Evolutionary conservation across 2,329 filamentous ascomycete genomes (phyloP), one percentile per base, ranked within the genome.

Genomic region (Aspergillus ustus): DNA sequence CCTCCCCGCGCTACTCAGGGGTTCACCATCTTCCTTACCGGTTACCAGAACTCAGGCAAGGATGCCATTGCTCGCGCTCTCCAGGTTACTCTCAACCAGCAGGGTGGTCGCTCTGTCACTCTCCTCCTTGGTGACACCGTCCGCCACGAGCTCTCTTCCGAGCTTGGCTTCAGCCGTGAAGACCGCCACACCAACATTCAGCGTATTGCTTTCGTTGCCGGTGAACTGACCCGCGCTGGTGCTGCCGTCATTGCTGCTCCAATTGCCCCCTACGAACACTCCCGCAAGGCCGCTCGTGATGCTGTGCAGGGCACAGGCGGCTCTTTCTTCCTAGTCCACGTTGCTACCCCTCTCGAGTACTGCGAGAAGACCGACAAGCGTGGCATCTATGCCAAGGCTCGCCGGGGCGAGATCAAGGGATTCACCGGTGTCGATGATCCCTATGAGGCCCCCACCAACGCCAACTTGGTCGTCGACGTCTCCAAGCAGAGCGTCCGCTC

Each of bases 351-450:
- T 28, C 88, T 99, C 65, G 93, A 96, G 82, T 88, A 94, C 82
- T 91, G 89, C 76, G 95, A 99, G 86, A 92, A 91, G 87, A 97
- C 92, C 31, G 95, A 99, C 80, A 93, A 92, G 84, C 86, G 90
- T 64, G 95, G 95, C 63, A 89, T 97, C 74, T 99, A 98, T 80
- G 85, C 85, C 68, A 87, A 87, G 76, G 95, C 95, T 45, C 87
- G 95, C 65, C 85, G 84, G 20, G 95, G 95, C 61, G 91, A 97
- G 83, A 96, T 99, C 80, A 95, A 93, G 87, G 93, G 93, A 67
- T 99, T 99, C 86, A 99, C 95, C 7, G 95, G 95, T 72, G 93
- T 99, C 60, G 94, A 98, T 76, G 94, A 98, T 82, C 93, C 95
- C 52, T 99, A 99, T 76, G 95, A 99, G 88, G 75, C 79, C 22